Percentiles rank a stretch among this genome's conserved stretches.
phyloP scores from a whole-genome alignment of 345 rosid genomes.

The Syzygium grande region DNA sequence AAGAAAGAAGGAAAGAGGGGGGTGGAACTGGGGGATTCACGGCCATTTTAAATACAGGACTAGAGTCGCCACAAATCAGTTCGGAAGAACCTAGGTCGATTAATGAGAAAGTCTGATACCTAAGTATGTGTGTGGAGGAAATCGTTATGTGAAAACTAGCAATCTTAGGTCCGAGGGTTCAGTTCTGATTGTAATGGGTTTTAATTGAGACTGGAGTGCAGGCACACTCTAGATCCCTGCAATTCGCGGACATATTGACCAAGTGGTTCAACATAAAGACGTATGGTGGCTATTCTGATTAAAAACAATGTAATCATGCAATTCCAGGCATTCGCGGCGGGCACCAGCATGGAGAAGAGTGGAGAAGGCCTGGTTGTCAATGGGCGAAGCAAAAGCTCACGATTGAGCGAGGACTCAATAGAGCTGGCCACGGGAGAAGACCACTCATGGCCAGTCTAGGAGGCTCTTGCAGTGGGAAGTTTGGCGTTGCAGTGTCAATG shows the following conservation, averaged over 20 bases:
- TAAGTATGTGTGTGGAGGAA: no score
- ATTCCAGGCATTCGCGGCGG: slow-evolving; percentile 28
- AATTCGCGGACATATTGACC: slow-evolving; percentile 43
- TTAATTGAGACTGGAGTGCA: no score
- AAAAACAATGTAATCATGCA: slow-evolving; percentile 51
- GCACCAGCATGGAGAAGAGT: slow-evolving; percentile 65
- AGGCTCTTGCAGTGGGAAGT: neutral
- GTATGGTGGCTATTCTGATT: neutral
- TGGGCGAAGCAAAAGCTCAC: neutral
- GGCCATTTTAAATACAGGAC: no score
- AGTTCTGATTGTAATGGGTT: no score
- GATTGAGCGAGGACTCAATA: slow-evolving; percentile 43
- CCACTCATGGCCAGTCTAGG: slow-evolving; percentile 16
- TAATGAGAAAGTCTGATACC: no score
- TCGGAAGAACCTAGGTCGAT: no score
- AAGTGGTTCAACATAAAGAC: slow-evolving; percentile 47
- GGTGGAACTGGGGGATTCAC: no score
- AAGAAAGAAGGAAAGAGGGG: no score
- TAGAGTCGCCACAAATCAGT: no score
- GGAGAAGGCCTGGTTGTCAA: slow-evolving; percentile 32
- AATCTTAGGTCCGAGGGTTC: no score
- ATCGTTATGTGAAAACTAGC: no score
- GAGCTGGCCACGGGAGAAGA: slow-evolving; percentile 27
- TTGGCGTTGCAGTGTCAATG: neutral
- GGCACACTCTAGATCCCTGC: slow-evolving; percentile 37